Percentiles rank a stretch among this genome's conserved stretches.
These are phyloP conservation scores for Pseudozyma tsukubaensis DNA, from an alignment of 1,284 basidiomycete genomes.

Conservation along the genomic window DNA sequence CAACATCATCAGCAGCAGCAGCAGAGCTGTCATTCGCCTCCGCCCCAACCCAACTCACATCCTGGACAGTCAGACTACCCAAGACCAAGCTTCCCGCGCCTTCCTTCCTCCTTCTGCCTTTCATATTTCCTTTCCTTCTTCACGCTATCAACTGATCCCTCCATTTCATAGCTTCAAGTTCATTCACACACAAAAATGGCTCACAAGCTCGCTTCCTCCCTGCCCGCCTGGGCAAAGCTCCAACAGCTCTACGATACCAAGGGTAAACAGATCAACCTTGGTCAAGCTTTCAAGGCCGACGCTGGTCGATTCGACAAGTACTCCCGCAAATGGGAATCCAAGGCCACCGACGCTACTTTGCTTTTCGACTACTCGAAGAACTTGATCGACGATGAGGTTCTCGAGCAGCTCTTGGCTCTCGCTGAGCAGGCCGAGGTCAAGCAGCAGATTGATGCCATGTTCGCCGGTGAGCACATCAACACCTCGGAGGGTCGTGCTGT, in stretches of 20 bases:
- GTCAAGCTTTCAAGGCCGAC: slow-evolving; percentile 90
- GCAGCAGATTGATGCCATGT: slow-evolving; percentile 89
- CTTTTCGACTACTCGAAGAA: slow-evolving; percentile 98
- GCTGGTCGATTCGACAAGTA: slow-evolving; percentile 86
- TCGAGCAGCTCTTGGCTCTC: slow-evolving; percentile 77
- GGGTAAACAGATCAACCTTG: slow-evolving; percentile 81
- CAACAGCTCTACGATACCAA: slow-evolving; percentile 84
- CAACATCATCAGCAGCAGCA: no score
- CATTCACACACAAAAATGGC: slow-evolving; percentile 31
- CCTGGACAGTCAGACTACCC: not conserved
- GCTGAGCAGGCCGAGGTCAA: slow-evolving; percentile 88
- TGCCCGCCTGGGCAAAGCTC: slow-evolving; percentile 86
- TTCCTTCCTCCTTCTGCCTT: slow-evolving; percentile 6
- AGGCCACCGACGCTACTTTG: slow-evolving; percentile 79
- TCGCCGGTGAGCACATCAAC: slow-evolving; percentile 95
- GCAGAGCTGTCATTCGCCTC: no score
- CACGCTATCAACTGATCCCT: slow-evolving; percentile 4
- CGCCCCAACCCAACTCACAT: not conserved
- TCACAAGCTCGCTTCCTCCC: slow-evolving; percentile 56
- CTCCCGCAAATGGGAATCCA: slow-evolving; percentile 78
- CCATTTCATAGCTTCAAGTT: not conserved
- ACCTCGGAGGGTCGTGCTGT: slow-evolving; percentile 97
- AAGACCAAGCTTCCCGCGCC: not conserved
- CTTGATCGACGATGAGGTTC: slow-evolving; percentile 86
- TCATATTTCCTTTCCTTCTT: slow-evolving; percentile 5